These are phyloP conservation scores for Lycium barbarum DNA, from an alignment of 257 asterid genomes.

Conservation along the genomic window DNA sequence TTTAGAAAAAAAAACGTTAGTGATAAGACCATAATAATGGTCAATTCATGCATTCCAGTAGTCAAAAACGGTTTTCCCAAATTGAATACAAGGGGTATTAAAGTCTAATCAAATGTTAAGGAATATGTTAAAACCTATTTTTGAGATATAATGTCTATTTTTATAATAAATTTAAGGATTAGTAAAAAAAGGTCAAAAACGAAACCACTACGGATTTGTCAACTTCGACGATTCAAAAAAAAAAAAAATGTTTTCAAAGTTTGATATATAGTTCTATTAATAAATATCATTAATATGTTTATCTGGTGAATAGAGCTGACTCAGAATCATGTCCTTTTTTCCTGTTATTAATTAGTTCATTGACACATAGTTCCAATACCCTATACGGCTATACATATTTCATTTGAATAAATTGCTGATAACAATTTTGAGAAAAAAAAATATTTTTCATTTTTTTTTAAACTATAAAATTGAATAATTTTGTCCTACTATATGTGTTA, in stretches of 20 bases:
- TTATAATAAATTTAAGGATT: background rate
- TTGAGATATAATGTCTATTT: background rate
- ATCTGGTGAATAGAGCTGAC: background rate
- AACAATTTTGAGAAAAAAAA: background rate
- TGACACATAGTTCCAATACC: background rate
- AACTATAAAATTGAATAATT: background rate
- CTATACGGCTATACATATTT: background rate
- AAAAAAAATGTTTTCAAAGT: background rate
- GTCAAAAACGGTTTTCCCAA: no score
- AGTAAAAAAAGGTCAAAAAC: background rate
- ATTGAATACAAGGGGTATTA: no score
- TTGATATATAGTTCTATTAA: background rate
- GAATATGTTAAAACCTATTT: no score
- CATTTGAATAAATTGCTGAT: background rate
- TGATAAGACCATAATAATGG: no score
- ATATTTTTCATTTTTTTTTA: background rate
- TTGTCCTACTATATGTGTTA: background rate
- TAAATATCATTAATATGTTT: background rate
- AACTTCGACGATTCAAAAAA: background rate
- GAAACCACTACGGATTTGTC: background rate
- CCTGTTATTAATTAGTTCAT: constrained; percentile 9
- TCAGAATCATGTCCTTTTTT: background rate
- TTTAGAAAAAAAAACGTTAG: no score
- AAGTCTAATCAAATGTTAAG: no score
- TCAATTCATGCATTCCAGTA: no score